A percentile compares a stretch with the other conserved stretches of the same genome.
Evolutionary conservation across 208 protist species (phyloP).

Genomic region (Leishmania aethiopica): DNA sequence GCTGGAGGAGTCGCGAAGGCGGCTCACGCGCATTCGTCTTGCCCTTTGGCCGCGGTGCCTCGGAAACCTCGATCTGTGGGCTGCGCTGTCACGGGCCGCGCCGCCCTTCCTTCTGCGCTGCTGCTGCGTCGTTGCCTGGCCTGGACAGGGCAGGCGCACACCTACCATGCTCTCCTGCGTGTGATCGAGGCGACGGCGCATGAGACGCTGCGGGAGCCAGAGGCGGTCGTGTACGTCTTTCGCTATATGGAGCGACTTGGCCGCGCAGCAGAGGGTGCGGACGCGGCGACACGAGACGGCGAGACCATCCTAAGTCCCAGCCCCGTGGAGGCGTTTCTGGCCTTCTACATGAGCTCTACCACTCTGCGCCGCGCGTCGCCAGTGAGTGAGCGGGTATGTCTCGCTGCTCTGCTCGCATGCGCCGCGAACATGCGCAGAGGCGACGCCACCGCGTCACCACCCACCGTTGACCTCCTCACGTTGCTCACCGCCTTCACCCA

Average conservation of each 20-base stretch:
- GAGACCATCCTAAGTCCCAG: neutral
- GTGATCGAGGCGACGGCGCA: slow-evolving; percentile 28
- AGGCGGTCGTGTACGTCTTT: slow-evolving; percentile 27
- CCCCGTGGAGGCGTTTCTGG: slow-evolving; percentile 19
- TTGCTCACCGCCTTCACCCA: slow-evolving; percentile 25
- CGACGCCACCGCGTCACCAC: neutral
- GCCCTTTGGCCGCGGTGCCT: neutral
- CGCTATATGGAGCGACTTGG: slow-evolving; percentile 19
- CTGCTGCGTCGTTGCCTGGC: slow-evolving; percentile 30
- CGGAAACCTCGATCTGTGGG: neutral
- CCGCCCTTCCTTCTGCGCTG: neutral
- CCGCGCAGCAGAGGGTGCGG: slow-evolving; percentile 1
- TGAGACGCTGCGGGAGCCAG: slow-evolving; percentile 27
- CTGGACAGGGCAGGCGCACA: slow-evolving; percentile 21
- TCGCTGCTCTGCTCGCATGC: slow-evolving; percentile 30
- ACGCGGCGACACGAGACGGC: neutral
- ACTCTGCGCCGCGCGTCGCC: slow-evolving; percentile 20
- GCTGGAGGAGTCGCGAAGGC: neutral
- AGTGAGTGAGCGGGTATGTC: slow-evolving; percentile 22
- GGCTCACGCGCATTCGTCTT: neutral
- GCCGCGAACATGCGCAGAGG: neutral
- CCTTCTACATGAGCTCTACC: slow-evolving; percentile 24
- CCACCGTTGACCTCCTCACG: slow-evolving; percentile 12
- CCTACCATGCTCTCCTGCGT: slow-evolving; percentile 23
- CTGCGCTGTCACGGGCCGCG: neutral